phyloP scores from a whole-genome alignment of 2,329 filamentous ascomycete genomes.

The Microdochium nivale region DNA sequence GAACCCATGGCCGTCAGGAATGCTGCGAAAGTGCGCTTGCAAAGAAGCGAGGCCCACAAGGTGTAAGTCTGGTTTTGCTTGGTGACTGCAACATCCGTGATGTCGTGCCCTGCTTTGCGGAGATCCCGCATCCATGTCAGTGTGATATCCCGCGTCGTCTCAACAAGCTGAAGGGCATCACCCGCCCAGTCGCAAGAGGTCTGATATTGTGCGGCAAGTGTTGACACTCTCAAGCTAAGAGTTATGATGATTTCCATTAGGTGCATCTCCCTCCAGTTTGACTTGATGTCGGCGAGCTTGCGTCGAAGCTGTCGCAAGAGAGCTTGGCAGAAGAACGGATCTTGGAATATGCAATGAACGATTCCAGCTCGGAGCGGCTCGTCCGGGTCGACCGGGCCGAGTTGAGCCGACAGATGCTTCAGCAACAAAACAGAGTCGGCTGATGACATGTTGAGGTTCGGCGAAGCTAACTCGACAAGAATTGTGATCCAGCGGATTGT shows the following conservation, averaged over 20 bases:
- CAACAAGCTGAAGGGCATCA: conserved; percentile 25
- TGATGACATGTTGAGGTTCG: conserved; percentile 51
- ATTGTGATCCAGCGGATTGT: conserved; percentile 40
- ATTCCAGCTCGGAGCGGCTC: conserved; percentile 26
- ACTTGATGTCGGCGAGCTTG: not conserved
- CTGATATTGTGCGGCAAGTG: conserved; percentile 6
- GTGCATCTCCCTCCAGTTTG: conserved; percentile 50
- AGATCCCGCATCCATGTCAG: conserved; percentile 40
- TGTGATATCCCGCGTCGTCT: conserved; percentile 30
- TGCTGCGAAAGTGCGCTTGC: conserved; percentile 27
- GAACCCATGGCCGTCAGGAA: conserved; percentile 3
- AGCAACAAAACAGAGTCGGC: conserved; percentile 41
- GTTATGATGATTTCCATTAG: conserved; percentile 51
- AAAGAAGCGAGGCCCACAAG: conserved; percentile 47
- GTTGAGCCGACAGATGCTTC: conserved; percentile 42
- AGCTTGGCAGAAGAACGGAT: conserved; percentile 37
- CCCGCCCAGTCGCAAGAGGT: conserved; percentile 1
- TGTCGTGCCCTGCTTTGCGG: conserved; percentile 31
- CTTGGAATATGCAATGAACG: conserved; percentile 38
- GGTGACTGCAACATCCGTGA: conserved; percentile 25
- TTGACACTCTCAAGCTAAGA: conserved; percentile 32
- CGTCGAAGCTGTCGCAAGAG: conserved; percentile 24
- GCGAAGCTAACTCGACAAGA: conserved; percentile 39
- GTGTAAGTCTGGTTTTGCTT: conserved; percentile 32
- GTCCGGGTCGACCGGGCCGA: conserved; percentile 33